Percentiles rank a stretch among this genome's conserved stretches.
phyloP scores from a whole-genome alignment of 306 rosid species.

The Spatholobus suberectus region DNA sequence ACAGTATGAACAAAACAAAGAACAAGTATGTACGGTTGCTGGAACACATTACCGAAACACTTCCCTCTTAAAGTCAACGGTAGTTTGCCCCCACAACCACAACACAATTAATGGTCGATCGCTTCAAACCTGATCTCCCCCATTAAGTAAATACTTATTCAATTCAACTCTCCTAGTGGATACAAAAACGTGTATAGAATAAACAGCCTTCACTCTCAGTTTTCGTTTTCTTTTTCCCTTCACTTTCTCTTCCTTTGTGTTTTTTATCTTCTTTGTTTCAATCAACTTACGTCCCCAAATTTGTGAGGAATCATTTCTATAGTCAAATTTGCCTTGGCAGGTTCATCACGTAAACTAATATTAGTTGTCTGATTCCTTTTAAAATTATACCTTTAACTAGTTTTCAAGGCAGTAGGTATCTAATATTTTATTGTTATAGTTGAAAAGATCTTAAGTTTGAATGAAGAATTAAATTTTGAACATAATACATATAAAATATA shows the following conservation, averaged over 20 bases:
- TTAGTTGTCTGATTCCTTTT: neutral
- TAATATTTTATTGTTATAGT: too few relatives aligned
- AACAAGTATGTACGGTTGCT: neutral
- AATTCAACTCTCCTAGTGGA: neutral
- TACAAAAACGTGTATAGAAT: neutral
- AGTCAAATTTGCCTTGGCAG: neutral
- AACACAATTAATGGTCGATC: too few relatives aligned
- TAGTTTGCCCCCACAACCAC: too few relatives aligned
- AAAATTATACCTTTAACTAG: neutral
- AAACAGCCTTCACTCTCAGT: neutral
- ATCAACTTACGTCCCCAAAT: neutral
- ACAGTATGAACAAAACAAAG: neutral
- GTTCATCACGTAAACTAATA: neutral
- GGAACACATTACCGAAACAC: neutral
- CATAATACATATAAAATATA: too few relatives aligned
- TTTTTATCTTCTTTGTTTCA: neutral
- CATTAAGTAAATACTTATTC: neutral
- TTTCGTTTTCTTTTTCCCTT: neutral
- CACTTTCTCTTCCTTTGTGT: neutral
- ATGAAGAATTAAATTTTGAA: too few relatives aligned
- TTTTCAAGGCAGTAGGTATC: neutral
- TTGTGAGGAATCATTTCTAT: neutral
- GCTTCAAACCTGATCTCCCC: neutral
- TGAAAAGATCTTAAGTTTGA: too few relatives aligned
- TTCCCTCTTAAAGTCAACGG: neutral